Conservation (phyloP, 805 yeast species). For the Candida dajiaensis region DNA sequence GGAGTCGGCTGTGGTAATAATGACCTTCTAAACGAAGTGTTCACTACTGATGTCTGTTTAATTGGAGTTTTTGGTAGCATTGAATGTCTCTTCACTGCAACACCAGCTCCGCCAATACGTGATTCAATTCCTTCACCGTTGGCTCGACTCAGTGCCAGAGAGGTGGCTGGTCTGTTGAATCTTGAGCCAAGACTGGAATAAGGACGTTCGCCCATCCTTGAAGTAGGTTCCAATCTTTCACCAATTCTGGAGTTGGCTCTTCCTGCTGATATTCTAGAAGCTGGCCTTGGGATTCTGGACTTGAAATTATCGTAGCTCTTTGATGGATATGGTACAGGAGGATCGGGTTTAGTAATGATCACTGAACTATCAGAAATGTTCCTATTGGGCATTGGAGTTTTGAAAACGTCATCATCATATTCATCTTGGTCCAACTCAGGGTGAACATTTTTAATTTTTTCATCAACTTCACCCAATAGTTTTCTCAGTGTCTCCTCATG, state of each 20-base stretch:
- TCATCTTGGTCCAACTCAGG: conserved; percentile 2
- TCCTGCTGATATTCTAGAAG: conserved; percentile 9
- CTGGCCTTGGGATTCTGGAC: conserved; percentile 22
- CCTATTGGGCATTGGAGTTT: conserved; percentile 17
- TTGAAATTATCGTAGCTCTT: conserved; percentile 3
- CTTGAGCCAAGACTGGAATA: conserved; percentile 12
- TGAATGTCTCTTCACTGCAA: conserved; percentile 13
- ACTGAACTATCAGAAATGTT: conserved; percentile 6
- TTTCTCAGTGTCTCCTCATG: conserved; percentile 4
- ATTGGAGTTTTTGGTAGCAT: conserved; percentile 22
- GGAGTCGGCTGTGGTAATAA: conserved; percentile 25
- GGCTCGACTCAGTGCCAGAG: conserved; percentile 14
- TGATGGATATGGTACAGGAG: neutral
- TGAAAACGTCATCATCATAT: conserved; percentile 2
- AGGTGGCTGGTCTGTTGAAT: conserved; percentile 13
- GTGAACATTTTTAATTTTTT: conserved; percentile 2
- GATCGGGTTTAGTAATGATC: neutral
- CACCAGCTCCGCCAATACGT: conserved; percentile 3
- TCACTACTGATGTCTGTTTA: conserved; percentile 1
- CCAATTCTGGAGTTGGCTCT: conserved; percentile 7
- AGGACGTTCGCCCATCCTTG: conserved; percentile 2
- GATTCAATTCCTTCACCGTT: conserved; percentile 9
- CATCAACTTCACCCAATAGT: conserved; percentile 1
- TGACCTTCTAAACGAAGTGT: conserved; percentile 8
- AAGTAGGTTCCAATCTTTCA: neutral